Evolutionary conservation across 2,329 filamentous ascomycete genomes (phyloP).

Genomic region (Aspergillus eucalypticola): DNA sequence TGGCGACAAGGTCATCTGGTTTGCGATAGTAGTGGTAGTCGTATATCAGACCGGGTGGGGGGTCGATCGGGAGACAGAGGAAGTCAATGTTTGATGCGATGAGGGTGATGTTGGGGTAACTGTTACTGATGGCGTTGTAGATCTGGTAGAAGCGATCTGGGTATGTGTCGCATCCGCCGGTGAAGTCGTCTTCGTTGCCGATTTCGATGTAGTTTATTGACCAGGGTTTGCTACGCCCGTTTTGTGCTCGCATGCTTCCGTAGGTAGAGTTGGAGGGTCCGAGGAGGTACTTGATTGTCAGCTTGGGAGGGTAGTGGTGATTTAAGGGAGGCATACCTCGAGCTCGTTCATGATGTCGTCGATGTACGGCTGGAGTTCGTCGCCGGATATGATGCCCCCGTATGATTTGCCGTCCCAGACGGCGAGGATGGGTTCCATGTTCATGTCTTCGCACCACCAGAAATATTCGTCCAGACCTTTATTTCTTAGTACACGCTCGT

Average conservation of each 20-base stretch:
- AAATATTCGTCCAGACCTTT: constrained; percentile 57
- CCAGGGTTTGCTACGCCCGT: constrained; percentile 63
- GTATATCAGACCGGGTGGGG: constrained; percentile 41
- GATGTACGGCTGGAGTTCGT: constrained; percentile 57
- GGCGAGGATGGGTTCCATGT: constrained; percentile 57
- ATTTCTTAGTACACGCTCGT: not conserved
- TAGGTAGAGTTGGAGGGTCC: constrained; percentile 57
- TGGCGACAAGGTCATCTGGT: constrained; percentile 52
- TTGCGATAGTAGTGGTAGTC: constrained; percentile 57
- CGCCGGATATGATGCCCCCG: constrained; percentile 50
- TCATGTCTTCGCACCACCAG: constrained; percentile 61
- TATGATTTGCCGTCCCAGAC: constrained; percentile 60
- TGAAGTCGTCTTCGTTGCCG: constrained; percentile 67
- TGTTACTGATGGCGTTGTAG: constrained; percentile 56
- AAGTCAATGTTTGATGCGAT: constrained; percentile 50
- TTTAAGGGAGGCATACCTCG: constrained; percentile 39
- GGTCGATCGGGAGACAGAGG: constrained; percentile 27
- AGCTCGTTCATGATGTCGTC: constrained; percentile 64
- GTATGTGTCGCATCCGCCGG: constrained; percentile 53
- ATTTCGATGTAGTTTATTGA: constrained; percentile 62
- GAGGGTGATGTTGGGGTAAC: constrained; percentile 58
- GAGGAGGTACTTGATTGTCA: constrained; percentile 51
- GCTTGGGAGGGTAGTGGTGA: not conserved
- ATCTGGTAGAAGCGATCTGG: constrained; percentile 60
- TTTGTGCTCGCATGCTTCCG: constrained; percentile 57